Evolutionary conservation across 805 yeast species (phyloP), one percentile per base, ranked within the genome.

Genomic region (Starmerella ratchasimensis): DNA sequence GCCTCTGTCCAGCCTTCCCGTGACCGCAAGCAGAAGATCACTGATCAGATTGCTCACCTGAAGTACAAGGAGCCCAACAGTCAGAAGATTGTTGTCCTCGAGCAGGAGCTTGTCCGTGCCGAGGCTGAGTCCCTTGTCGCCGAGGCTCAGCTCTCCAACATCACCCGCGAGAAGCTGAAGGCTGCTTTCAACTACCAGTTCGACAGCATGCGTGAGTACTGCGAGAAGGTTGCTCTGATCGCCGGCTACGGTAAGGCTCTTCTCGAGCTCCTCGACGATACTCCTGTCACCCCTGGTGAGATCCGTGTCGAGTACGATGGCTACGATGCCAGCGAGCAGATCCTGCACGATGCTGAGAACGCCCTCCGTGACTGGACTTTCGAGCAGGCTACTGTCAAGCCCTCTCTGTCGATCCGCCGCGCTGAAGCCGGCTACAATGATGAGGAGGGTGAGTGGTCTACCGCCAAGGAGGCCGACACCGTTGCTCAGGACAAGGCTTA

Each of bases 111-210:
- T 60, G 97, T 90, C 51, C 78, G 98, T 65, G 96, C 97, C 36
- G 98, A 88, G 71, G 97, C 97, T 50, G 97, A 90, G 68, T 83
- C 95, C 36, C 75, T 88, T 54, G 98, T 88, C 55, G 98, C 98
- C 43, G 98, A 88, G 70, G 97, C 97, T 43, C 98, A 88, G 70
- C 75, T 88, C 60, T 82, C 95, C 47, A 88, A 88, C 69, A 88
- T 90, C 65, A 88, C 97, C 54, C 81, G 98, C 65, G 96, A 86
- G 68, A 86, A 86, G 70, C 71, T 88, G 60, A 90, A 90, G 78
- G 90, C 94, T 50, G 93, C 96, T 38, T 90, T 81, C 72, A 76
- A 80, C 69, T 86, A 88, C 67, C 95, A 88, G 66, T 88, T 88
- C 54, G 97, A 90, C 61, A 81, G 96, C 42, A 68, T 80, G 49